Conservation (phyloP, 164 flowering plant genomes). For the Aristolochia contorta region DNA sequence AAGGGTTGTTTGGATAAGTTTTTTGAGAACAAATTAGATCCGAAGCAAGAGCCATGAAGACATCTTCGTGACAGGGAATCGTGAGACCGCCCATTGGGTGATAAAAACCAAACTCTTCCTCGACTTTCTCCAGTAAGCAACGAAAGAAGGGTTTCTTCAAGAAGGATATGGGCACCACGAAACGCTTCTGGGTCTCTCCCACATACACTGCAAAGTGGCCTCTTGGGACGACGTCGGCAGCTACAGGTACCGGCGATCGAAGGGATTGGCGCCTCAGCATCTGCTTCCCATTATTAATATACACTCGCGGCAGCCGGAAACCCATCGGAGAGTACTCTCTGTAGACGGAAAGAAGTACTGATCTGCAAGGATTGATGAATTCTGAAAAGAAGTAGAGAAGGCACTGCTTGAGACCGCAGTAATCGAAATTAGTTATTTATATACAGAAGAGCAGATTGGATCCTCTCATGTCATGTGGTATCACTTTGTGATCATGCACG, state of each 20-base stretch:
- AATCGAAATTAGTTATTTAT: no score
- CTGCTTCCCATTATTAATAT: background rate
- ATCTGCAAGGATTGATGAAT: no score
- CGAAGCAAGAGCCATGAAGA: constrained; percentile 47
- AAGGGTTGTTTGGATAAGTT: no score
- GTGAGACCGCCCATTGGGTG: constrained; percentile 43
- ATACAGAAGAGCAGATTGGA: no score
- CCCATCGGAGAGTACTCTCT: no score
- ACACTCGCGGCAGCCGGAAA: background rate
- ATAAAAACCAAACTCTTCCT: constrained; percentile 8
- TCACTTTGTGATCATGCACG: no score
- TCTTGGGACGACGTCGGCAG: background rate
- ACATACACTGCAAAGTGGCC: constrained; percentile 2
- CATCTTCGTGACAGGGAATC: constrained; percentile 59
- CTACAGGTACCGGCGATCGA: background rate
- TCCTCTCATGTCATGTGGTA: no score
- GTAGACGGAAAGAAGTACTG: no score
- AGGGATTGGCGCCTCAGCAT: background rate
- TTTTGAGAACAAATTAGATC: no score
- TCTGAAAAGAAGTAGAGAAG: no score
- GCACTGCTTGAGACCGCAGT: no score
- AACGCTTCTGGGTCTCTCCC: background rate
- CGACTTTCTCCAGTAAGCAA: background rate
- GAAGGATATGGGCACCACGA: constrained; percentile 5
- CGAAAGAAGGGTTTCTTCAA: constrained; percentile 3